Evolutionary conservation across 169 alveolate species (phyloP).

Genomic region (Plasmodium gonderi): DNA sequence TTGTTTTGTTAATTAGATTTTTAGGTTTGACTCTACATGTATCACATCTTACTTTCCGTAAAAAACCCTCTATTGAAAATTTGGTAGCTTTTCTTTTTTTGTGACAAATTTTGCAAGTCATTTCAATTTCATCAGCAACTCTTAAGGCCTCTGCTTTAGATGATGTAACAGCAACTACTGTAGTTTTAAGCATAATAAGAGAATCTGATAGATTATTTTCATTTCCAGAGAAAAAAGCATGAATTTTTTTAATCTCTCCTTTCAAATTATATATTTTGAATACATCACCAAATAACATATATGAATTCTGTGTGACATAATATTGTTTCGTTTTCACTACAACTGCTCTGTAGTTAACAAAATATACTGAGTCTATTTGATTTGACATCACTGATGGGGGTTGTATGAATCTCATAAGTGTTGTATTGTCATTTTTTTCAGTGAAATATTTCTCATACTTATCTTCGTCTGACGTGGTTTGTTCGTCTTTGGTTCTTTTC

Average conservation of each 20-base stretch:
- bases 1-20: constrained; percentile 11
- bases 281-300: constrained; percentile 64
- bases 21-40: constrained; percentile 60
- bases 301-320: constrained; percentile 57
- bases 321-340: constrained; percentile 54
- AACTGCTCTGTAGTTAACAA: constrained; percentile 59
- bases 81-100: constrained; percentile 68
- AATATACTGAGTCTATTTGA: constrained; percentile 35
- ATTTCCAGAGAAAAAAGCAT: constrained; percentile 65
- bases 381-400: background rate
- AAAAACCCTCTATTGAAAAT: constrained; percentile 54
- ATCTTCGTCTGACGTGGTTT: constrained; percentile 22
- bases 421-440: background rate
- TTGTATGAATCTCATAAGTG: background rate
- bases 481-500: constrained; percentile 28
- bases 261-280: constrained; percentile 56
- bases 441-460: constrained; percentile 9
- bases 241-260: constrained; percentile 67
- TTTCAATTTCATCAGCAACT: constrained; percentile 54
- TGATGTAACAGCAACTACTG: constrained; percentile 49
- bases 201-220: constrained; percentile 52
- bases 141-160: constrained; percentile 56
- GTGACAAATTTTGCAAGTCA: constrained; percentile 59
- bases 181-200: constrained; percentile 54
- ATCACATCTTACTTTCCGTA: constrained; percentile 57